Percentiles rank a stretch among this genome's conserved stretches.
Evolutionary conservation across 768 basidiomycete species (phyloP).

Genomic region (Tephrocybe sp.): DNA sequence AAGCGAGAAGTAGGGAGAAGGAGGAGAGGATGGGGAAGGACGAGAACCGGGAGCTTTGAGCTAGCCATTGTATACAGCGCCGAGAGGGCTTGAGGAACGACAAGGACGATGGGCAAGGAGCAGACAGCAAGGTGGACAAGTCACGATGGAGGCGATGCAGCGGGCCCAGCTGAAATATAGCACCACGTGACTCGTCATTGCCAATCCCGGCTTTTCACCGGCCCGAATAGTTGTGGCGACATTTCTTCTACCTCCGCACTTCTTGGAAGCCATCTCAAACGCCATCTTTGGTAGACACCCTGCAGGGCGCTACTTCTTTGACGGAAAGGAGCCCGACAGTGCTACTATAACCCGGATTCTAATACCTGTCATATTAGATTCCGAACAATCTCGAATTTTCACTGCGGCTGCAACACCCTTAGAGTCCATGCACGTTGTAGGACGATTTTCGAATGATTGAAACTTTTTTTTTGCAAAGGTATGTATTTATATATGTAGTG

Average conservation of each 20-base stretch:
- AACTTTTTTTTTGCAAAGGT: too few relatives aligned
- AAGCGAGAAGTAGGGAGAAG: constrained; percentile 73
- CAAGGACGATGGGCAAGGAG: constrained; percentile 2
- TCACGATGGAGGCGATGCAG: not conserved
- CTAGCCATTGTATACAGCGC: constrained; percentile 30
- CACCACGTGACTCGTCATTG: constrained; percentile 12
- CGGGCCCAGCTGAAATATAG: constrained; percentile 6
- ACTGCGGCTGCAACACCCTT: too few relatives aligned
- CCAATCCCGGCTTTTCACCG: constrained; percentile 8
- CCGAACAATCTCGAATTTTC: too few relatives aligned
- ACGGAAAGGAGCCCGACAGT: constrained; percentile 7
- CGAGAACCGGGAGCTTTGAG: constrained; percentile 63
- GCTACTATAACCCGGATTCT: not conserved
- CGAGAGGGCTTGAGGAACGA: not conserved
- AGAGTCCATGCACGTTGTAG: too few relatives aligned
- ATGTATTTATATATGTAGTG: too few relatives aligned
- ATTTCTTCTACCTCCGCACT: not conserved
- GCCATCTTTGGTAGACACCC: constrained; percentile 1
- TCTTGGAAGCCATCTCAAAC: constrained; percentile 2
- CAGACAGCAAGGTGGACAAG: constrained; percentile 1
- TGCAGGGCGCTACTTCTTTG: not conserved
- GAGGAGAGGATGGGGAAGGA: constrained; percentile 67
- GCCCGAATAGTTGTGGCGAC: constrained; percentile 6
- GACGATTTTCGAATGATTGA: too few relatives aligned
- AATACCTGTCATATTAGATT: not conserved